These are phyloP conservation scores for Rosa persica DNA, from an alignment of 306 rosid genomes.

Conservation along the genomic window DNA sequence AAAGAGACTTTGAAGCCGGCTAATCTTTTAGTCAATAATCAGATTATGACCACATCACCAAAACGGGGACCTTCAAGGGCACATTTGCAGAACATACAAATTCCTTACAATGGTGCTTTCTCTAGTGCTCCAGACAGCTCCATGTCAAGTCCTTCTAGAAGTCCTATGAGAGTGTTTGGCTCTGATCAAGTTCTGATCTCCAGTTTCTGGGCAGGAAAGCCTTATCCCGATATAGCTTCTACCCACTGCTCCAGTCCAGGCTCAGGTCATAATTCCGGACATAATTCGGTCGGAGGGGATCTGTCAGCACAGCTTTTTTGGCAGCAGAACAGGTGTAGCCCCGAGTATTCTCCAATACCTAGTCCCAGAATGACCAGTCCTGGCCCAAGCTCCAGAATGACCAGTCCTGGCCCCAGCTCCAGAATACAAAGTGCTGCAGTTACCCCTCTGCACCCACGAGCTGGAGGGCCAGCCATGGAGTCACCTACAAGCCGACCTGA, in stretches of 20 bases:
- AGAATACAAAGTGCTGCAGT: constrained; percentile 96
- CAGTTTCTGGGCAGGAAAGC: constrained; percentile 51
- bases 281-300: constrained; percentile 97
- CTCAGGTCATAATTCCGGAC: constrained; percentile 93
- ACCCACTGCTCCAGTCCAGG: constrained; percentile 96
- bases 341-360: constrained; percentile 81
- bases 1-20: constrained; percentile 51
- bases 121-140: constrained; percentile 81
- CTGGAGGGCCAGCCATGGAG: constrained; percentile 63
- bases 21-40: constrained; percentile 56
- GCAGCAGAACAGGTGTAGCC: constrained; percentile 64
- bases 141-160: constrained; percentile 72
- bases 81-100: constrained; percentile 76
- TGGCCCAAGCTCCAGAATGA: constrained; percentile 68
- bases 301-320: constrained; percentile 62
- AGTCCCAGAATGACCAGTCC: constrained; percentile 83
- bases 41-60: constrained; percentile 61
- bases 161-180: constrained; percentile 63
- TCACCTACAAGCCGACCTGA: constrained; percentile 66
- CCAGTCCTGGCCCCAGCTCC: constrained; percentile 64
- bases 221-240: constrained; percentile 64
- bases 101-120: constrained; percentile 68
- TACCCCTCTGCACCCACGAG: constrained; percentile 91
- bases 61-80: constrained; percentile 60
- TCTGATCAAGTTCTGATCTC: constrained; percentile 58